Evolutionary conservation across 164 flowering plant genomes (phyloP).

Genomic region (Hamamelis virginiana): DNA sequence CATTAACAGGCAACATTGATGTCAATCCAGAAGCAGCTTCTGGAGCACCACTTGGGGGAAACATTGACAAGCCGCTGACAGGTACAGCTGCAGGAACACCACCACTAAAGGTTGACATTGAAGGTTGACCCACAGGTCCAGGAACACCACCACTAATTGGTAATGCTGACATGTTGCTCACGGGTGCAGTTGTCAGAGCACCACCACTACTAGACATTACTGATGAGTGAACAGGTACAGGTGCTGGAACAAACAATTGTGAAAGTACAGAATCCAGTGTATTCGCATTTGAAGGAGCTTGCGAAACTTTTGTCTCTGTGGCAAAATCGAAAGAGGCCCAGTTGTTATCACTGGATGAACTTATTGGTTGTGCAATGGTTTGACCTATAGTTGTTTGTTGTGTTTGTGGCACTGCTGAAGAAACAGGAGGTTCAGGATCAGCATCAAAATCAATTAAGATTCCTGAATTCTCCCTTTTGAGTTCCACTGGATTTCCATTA

Average conservation of each 20-base stretch:
- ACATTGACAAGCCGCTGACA: constrained; percentile 8
- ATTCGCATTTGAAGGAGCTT: constrained; percentile 43
- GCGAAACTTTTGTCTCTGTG: constrained; percentile 39
- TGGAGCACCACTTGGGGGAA: constrained; percentile 23
- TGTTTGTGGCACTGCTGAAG: constrained; percentile 37
- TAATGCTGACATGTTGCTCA: constrained; percentile 10
- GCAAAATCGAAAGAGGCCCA: constrained; percentile 92
- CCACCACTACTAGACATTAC: constrained; percentile 15
- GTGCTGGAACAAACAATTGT: constrained; percentile 50
- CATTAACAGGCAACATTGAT: constrained; percentile 14
- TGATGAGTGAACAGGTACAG: constrained; percentile 35
- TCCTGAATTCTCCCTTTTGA: constrained; percentile 49
- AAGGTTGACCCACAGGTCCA: constrained; percentile 13
- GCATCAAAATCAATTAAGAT: constrained; percentile 91
- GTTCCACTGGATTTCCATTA: constrained; percentile 55
- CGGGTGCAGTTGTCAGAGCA: constrained; percentile 11
- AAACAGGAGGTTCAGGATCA: constrained; percentile 66
- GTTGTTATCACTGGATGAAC: constrained; percentile 43
- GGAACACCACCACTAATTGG: constrained; percentile 10
- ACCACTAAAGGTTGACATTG: constrained; percentile 11
- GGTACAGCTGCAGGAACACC: constrained; percentile 19
- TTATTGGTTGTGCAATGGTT: constrained; percentile 37
- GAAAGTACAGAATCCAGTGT: constrained; percentile 59
- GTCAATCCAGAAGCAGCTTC: constrained; percentile 23
- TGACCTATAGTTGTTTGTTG: constrained; percentile 35